Evolutionary conservation across 148 eudicot genomes (phyloP), one percentile per base, ranked within the genome.

Genomic region (Vaccinium vitisidaea): DNA sequence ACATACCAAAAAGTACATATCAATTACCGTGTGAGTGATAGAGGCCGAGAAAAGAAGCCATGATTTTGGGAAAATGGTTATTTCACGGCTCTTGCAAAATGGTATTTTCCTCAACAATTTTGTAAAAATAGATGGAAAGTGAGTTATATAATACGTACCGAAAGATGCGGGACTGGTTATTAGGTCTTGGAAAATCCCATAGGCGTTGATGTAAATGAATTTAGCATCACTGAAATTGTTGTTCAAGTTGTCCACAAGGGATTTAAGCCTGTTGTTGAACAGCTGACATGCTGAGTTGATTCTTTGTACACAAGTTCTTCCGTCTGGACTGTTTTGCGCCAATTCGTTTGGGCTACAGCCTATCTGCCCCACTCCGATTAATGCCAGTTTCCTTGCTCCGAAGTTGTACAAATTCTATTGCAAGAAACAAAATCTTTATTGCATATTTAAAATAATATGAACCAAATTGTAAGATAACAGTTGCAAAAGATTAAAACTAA

Each of bases 331-430:
- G 80, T 86, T 84, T 81, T 76, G 87, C 67, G 91, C 90, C 82
- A 90, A 10, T 84, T 86, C 89, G 6, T 84, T 89, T 63, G 92
- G 92, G 84, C 90, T 92, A 83, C 94, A 92, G 16, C 92, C 94
- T 16, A 92, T 88, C 12, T 88, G 92, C 10, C 94, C 94, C 21
- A 92, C 81, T 75, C 94, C 94, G 14, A 88, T 84, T 30, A 92
- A 55, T 12, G 48, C 94, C 0, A 92, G 11, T 80, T 90, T 92
- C 73, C 92, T 92, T 86, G 94, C 94, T 59, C 94, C 94, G 8
- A 86, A 89, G 73, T 83, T 89, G 90, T 92, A 90, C 71, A 92
- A 65, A 21, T 75, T 13, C 92, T 92, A 82, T 85, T 55, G 1
- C 18, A 25, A 25, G 39, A 10, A 27, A 25, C 39, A 12, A 69